Base-by-base conservation (phyloP, 352 stramenopile species). In the Pythium pyrilobum region DNA sequence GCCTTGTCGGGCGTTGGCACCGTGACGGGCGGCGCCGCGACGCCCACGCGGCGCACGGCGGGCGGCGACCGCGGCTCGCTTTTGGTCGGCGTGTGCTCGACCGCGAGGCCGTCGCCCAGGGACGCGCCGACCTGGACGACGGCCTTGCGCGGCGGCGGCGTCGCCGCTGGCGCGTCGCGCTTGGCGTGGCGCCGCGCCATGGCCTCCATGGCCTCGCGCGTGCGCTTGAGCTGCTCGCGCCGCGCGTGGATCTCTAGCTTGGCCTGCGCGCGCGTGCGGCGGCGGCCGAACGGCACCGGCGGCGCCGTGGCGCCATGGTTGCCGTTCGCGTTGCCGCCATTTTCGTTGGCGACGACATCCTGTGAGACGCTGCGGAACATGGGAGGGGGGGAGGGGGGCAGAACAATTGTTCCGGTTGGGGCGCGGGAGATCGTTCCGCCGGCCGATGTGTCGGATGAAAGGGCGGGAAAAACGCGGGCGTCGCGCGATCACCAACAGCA, bases 21-120 rank as follows among this genome's bases (percentile, higher is more conserved):
- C 12, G 36, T n/a, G 7, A 59, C 61, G 16, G 64, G 57, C 4
- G 69, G 61, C 12, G 29, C 12, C 12, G 29, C 23, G 15, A 55
- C 34, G 5, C 3, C 18, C 11, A 32, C 33, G 20, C 60, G 48
- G 15, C 47, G 46, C 11, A 62, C 27, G 24, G 54, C 51, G 25
- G 59, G 64, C 34, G 64, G 47, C 28, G 64, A 65, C 31, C 46
- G 49, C 24, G 62, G 20, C 21, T 65, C 71, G 13, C 55, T 69
- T 33, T 80, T 84, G 33, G 75, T 69, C 0, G 69, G 77, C 23
- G 74, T 86, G 11, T 66, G 66, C 45, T 86, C 72, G 25, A 84
- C 18, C 5, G 24, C 20, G 15, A 69, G 21, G 32, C 66, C 53
- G 12, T 39, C 45, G 21, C 59, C 59, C 18, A 75, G 65, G 7